A percentile compares a stretch with the other conserved stretches of the same genome.
These are phyloP conservation scores for Pseudogymnoascus sp. DNA, from an alignment of 2,329 filamentous ascomycete species.

Conservation along the genomic window DNA sequence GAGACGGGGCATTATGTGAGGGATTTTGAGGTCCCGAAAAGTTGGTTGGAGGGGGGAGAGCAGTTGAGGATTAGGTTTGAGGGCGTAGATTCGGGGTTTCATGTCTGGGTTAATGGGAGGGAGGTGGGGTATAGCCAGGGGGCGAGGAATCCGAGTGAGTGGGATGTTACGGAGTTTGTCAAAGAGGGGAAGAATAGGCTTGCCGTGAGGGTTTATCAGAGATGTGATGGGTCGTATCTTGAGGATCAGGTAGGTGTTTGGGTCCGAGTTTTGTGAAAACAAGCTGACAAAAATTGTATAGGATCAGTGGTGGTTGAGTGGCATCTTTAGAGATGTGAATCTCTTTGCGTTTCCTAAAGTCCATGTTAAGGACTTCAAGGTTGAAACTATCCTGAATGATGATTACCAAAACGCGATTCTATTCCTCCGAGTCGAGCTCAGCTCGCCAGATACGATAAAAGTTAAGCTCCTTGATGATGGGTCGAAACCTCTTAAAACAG, in stretches of 20 bases:
- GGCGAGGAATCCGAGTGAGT: slow-evolving; percentile 48
- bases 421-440: slow-evolving; percentile 38
- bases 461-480: slow-evolving; percentile 30
- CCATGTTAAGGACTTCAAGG: slow-evolving; percentile 41
- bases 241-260: slow-evolving; percentile 36
- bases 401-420: slow-evolving; percentile 44
- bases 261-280: slow-evolving; percentile 9
- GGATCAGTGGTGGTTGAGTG: slow-evolving; percentile 45
- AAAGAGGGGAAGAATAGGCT: slow-evolving; percentile 34
- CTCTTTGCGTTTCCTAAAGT: slow-evolving; percentile 39
- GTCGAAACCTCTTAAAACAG: slow-evolving; percentile 16
- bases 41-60: slow-evolving; percentile 19
- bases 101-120: slow-evolving; percentile 48
- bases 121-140: slow-evolving; percentile 49
- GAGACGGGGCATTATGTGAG: slow-evolving; percentile 45
- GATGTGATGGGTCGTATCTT: slow-evolving; percentile 47
- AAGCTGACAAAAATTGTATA: slow-evolving; percentile 14
- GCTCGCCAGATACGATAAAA: slow-evolving; percentile 27
- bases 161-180: slow-evolving; percentile 43
- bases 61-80: slow-evolving; percentile 47
- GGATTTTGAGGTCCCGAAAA: slow-evolving; percentile 37
- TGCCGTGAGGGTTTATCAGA: slow-evolving; percentile 47
- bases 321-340: slow-evolving; percentile 47
- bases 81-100: slow-evolving; percentile 49
- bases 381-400: slow-evolving; percentile 44